These are phyloP conservation scores for Phytopythium mirpurense DNA, from an alignment of 352 stramenopile genomes.

Conservation along the genomic window DNA sequence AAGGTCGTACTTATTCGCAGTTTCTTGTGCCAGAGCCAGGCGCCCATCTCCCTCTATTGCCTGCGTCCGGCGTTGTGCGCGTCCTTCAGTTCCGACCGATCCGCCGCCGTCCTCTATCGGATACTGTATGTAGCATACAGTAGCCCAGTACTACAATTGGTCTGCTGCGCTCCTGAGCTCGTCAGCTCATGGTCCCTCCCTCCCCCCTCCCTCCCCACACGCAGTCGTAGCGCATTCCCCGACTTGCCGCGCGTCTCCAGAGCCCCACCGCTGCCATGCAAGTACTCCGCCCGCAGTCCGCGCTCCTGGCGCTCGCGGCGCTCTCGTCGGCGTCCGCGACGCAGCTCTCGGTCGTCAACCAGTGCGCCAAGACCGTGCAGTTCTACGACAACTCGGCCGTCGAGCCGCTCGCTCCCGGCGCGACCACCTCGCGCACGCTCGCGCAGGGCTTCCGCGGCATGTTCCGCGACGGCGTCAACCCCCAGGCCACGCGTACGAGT, in stretches of 20 bases:
- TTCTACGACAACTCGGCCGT: conserved; percentile 57
- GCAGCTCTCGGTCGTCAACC: conserved; percentile 43
- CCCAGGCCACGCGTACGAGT: conserved; percentile 35
- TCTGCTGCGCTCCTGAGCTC: neutral
- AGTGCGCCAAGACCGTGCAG: conserved; percentile 34
- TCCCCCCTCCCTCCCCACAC: too few relatives aligned
- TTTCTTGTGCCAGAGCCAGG: conserved; percentile 2
- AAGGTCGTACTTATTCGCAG: neutral
- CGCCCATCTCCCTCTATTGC: conserved; percentile 1
- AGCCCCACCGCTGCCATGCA: neutral
- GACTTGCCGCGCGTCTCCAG: neutral
- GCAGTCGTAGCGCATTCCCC: neutral
- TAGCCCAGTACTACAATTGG: too few relatives aligned
- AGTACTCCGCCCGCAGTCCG: conserved; percentile 4
- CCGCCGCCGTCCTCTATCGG: neutral
- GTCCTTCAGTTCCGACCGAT: neutral
- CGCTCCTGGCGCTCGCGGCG: conserved; percentile 9
- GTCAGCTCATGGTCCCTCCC: conserved; percentile 1
- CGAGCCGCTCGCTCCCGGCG: conserved; percentile 27
- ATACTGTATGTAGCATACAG: too few relatives aligned
- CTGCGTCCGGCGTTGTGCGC: conserved; percentile 1
- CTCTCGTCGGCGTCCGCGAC: conserved; percentile 27
- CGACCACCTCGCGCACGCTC: conserved; percentile 31
- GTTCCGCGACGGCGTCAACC: conserved; percentile 42
- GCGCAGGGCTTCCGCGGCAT: conserved; percentile 38